Percentiles rank a stretch among this genome's conserved stretches.
Conservation (phyloP, 441 rosid species). For the Populus hybrid region DNA sequence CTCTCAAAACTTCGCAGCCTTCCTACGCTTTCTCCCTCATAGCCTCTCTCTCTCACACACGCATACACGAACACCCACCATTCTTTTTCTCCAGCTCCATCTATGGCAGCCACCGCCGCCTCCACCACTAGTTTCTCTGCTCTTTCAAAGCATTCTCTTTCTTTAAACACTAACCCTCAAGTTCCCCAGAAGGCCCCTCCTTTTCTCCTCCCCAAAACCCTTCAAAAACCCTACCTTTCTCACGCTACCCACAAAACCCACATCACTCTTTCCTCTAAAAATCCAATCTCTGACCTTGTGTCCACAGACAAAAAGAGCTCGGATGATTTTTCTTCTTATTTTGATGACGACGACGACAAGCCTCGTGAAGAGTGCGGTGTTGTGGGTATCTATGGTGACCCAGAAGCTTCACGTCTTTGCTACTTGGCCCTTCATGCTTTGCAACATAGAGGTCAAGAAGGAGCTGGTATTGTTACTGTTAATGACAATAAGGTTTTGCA, state of each 20-base stretch:
- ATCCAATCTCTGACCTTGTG: slow-evolving; percentile 30
- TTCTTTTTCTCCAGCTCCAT: not conserved
- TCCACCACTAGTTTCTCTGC: slow-evolving; percentile 29
- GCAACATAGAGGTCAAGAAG: slow-evolving; percentile 94
- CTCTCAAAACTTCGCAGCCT: not conserved
- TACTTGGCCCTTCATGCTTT: slow-evolving; percentile 89
- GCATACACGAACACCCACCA: not conserved
- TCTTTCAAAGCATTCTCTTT: slow-evolving; percentile 20
- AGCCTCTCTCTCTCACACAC: not conserved
- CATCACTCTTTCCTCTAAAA: slow-evolving; percentile 23
- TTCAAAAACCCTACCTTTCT: slow-evolving; percentile 32
- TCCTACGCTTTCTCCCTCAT: not conserved
- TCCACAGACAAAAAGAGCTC: slow-evolving; percentile 16
- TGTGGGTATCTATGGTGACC: slow-evolving; percentile 84
- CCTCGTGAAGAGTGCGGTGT: slow-evolving; percentile 98
- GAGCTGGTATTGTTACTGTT: slow-evolving; percentile 93
- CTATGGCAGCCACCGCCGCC: slow-evolving; percentile 5
- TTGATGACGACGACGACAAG: slow-evolving; percentile 51
- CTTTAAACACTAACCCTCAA: slow-evolving; percentile 21
- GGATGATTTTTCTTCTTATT: slow-evolving; percentile 13
- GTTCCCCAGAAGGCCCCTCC: slow-evolving; percentile 18
- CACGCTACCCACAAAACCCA: slow-evolving; percentile 21
- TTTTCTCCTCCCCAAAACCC: slow-evolving; percentile 30
- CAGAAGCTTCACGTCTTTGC: slow-evolving; percentile 89
- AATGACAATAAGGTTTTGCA: slow-evolving; percentile 55